Base-by-base conservation (phyloP, 2,329 filamentous ascomycete genomes). In the Fusarium sp. region DNA sequence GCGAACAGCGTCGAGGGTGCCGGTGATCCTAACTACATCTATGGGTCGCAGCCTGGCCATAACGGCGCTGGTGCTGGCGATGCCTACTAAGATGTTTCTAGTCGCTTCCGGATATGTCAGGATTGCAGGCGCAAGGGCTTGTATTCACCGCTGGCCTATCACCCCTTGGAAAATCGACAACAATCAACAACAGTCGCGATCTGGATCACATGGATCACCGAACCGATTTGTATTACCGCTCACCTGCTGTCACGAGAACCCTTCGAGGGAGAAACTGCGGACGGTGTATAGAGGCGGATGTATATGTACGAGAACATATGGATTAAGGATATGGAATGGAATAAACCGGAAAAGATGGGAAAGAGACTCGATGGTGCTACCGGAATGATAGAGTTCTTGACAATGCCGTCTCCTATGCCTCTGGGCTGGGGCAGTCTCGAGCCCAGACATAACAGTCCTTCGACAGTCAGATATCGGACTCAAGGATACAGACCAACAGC, bases 51-150 rank as follows among this genome's bases (percentile, higher is more conserved):
- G 76, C 80, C 85, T 39, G 87, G 87, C 32, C 90, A 92, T 75
- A 92, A 92, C 78, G 90, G 90, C 41, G 84, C 88, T n/a, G 82
- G 84, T 27, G 81, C 85, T 52, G 85, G 84, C 56, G 89, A 90
- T 35, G 85, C 85, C 57, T 91, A 89, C 79, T 89, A 86, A 63
- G 32, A 14, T 30, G 39, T 20, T 34, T 52, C 16, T 35, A n/a
- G 45, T 23, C 18, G 30, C 37, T n/a, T 34, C 45, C 37, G 35
- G 25, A 27, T 25, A 32, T 45, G 30, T 14, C 48, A 43, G 30
- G 30, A 43, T 16, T 13, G 18, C 30, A 59, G 52, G 30, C 35
- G 39, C n/a, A 25, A 27, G 14, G 60, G 35, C 18, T n/a, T 37
- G 35, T 14, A 37, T 18, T 16, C 35, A 16, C 35, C 16, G 35